Conservation (phyloP, 805 yeast species). For the Candida montana region DNA sequence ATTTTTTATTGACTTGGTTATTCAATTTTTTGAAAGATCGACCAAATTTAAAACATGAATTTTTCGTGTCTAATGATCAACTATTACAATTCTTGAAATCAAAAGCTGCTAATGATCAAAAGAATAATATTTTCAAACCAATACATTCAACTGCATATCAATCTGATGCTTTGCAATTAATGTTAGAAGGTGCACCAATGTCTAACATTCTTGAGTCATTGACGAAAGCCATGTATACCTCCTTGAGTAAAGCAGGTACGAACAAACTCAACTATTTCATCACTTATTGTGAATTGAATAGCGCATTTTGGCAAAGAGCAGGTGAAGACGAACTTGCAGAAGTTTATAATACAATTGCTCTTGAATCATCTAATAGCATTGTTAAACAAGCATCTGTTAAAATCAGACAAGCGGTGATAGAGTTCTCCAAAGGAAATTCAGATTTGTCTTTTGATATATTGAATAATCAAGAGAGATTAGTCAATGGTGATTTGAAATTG, state of each 20-base stretch:
- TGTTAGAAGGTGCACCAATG: constrained; percentile 47
- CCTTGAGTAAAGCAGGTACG: constrained; percentile 40
- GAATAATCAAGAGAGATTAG: constrained; percentile 26
- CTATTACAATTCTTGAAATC: constrained; percentile 49
- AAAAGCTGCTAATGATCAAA: constrained; percentile 22
- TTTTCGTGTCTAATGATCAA: constrained; percentile 58
- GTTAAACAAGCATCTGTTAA: constrained; percentile 35
- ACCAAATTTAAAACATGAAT: constrained; percentile 50
- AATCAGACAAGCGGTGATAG: constrained; percentile 35
- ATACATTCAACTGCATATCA: constrained; percentile 57
- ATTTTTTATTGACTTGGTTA: constrained; percentile 27
- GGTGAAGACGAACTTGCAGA: constrained; percentile 45
- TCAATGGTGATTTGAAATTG: constrained; percentile 23
- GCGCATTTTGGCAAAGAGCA: constrained; percentile 46
- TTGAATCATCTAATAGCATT: constrained; percentile 32
- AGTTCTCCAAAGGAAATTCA: constrained; percentile 35
- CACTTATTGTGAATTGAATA: constrained; percentile 39
- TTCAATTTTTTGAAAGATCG: constrained; percentile 49
- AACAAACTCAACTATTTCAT: constrained; percentile 29
- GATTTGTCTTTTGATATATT: constrained; percentile 35
- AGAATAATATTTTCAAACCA: constrained; percentile 13
- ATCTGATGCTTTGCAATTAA: constrained; percentile 52
- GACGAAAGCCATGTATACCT: constrained; percentile 49
- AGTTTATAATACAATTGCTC: constrained; percentile 42
- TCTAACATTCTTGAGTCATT: constrained; percentile 47